Evolutionary conservation across 169 alveolate species (phyloP).

Genomic region (Ichthyophthirius multifiliis): DNA sequence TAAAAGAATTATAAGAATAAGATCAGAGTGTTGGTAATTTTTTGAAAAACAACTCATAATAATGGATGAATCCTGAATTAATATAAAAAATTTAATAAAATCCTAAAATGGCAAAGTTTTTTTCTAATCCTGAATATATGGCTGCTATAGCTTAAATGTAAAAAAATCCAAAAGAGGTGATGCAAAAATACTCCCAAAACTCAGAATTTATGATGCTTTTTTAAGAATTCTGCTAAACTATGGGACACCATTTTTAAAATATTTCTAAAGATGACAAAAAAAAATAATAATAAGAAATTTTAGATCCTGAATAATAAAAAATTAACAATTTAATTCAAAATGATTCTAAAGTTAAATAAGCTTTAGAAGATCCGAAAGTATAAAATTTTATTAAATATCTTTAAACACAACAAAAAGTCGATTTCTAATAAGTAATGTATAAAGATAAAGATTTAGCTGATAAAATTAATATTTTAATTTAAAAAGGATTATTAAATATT

Average conservation of each 20-base stretch:
- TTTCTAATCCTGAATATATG: conserved; percentile 19
- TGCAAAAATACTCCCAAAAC: conserved; percentile 6
- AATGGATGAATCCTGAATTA: background rate
- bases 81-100: background rate
- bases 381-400: background rate
- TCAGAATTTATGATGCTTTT: conserved; percentile 19
- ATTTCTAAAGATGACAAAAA: background rate
- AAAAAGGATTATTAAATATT: background rate
- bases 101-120: background rate
- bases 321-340: background rate
- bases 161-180: conserved; percentile 11
- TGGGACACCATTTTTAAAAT: conserved; percentile 15
- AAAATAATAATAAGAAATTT: background rate
- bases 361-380: conserved; percentile 3
- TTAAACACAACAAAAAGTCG: background rate
- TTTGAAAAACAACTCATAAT: background rate
- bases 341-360: background rate
- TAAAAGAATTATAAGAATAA: conserved; percentile 2
- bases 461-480: background rate
- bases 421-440: background rate
- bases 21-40: background rate
- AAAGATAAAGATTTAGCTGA: background rate
- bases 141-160: conserved; percentile 1
- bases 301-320: background rate
- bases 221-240: conserved; percentile 8